phyloP scores from a whole-genome alignment of 2,329 filamentous ascomycete species.

The Pyrenophora teres region DNA sequence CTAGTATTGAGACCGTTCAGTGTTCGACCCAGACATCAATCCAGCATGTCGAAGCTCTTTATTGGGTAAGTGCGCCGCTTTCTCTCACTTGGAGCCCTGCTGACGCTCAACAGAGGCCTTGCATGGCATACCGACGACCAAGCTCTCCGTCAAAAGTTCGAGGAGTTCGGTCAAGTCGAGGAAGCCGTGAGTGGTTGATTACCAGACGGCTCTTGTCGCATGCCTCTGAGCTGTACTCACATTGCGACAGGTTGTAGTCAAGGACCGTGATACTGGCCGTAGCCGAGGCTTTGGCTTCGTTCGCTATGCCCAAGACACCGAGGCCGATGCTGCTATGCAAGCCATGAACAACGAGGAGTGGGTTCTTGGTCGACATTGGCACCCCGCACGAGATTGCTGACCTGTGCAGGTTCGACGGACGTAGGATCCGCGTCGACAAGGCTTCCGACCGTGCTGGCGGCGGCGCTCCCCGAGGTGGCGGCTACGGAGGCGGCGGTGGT shows the following conservation, averaged over 20 bases:
- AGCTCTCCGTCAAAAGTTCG: constrained; percentile 86
- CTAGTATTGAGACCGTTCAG: constrained; percentile 49
- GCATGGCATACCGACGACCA: constrained; percentile 97
- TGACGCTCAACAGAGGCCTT: constrained; percentile 71
- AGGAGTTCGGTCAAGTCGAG: constrained; percentile 86
- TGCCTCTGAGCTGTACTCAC: constrained; percentile 22
- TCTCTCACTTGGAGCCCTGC: not conserved
- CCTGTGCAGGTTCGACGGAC: constrained; percentile 79
- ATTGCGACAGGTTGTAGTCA: constrained; percentile 80
- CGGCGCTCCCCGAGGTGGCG: constrained; percentile 49
- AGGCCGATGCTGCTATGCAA: constrained; percentile 76
- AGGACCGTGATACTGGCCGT: constrained; percentile 94
- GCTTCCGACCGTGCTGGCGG: constrained; percentile 76
- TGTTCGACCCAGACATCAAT: constrained; percentile 34
- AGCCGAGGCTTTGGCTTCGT: constrained; percentile 98
- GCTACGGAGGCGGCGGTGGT: constrained; percentile 37
- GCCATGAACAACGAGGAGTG: constrained; percentile 92
- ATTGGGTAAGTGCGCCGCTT: constrained; percentile 71
- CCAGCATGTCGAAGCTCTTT: constrained; percentile 87
- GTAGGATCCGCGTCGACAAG: constrained; percentile 92
- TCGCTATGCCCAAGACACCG: constrained; percentile 76
- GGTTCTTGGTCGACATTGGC: not conserved
- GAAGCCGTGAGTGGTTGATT: constrained; percentile 79
- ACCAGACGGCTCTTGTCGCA: constrained; percentile 1
- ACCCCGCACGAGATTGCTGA: constrained; percentile 17